A percentile compares a stretch with the other conserved stretches of the same genome.
phyloP scores from a whole-genome alignment of 2,329 filamentous ascomycete genomes.

The Colletotrichum navitas region DNA sequence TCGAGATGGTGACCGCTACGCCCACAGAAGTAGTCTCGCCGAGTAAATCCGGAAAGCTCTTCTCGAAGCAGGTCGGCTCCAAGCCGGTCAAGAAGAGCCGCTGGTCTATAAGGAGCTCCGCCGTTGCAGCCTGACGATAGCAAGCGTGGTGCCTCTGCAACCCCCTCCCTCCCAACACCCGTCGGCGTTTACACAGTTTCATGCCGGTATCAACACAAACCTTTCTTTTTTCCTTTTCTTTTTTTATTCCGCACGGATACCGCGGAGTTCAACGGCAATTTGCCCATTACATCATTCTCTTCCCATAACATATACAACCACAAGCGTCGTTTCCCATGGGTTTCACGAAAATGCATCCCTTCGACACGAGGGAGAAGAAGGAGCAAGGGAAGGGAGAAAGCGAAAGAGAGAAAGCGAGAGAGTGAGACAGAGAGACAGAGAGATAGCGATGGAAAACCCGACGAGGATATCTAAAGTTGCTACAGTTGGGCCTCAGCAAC shows the following conservation, averaged over 20 bases:
- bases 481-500: constrained; percentile 34
- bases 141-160: no score
- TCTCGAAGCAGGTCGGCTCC: constrained; percentile 49
- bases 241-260: neutral
- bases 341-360: neutral
- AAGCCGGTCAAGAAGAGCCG: constrained; percentile 50
- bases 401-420: no score
- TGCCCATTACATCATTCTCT: neutral
- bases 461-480: neutral
- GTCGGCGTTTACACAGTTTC: neutral
- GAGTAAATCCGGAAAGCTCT: constrained; percentile 45
- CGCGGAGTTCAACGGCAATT: constrained; percentile 24
- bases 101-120: constrained; percentile 47
- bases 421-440: neutral
- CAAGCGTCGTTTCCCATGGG: neutral
- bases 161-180: neutral
- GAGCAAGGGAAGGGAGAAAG: neutral
- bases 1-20: constrained; percentile 28
- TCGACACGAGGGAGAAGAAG: neutral
- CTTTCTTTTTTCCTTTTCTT: neutral
- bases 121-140: constrained; percentile 46
- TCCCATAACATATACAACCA: neutral
- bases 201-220: neutral
- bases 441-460: neutral
- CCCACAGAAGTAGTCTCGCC: constrained; percentile 16